These are phyloP conservation scores for Brasenia schreberi DNA, from an alignment of 164 flowering plant species.

Conservation along the genomic window DNA sequence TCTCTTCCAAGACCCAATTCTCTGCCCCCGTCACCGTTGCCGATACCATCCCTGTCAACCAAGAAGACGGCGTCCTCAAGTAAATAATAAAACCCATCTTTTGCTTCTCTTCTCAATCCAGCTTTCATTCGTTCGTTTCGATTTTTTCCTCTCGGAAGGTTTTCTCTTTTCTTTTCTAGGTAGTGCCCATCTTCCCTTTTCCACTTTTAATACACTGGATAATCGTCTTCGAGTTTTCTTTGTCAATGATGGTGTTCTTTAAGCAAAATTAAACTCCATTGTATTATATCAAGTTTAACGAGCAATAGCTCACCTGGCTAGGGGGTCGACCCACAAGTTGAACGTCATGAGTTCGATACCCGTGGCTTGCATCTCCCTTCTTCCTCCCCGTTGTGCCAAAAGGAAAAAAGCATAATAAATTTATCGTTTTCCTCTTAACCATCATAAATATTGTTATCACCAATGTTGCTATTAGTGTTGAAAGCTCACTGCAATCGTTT, in stretches of 20 bases:
- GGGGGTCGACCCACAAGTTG: too few species aligned
- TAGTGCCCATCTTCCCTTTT: neutral
- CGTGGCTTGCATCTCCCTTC: too few species aligned
- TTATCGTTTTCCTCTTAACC: too few species aligned
- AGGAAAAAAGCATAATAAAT: too few species aligned
- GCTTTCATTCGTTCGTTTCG: neutral
- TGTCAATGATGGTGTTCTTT: neutral
- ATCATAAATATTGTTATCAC: too few species aligned
- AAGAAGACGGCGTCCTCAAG: conserved; percentile 89
- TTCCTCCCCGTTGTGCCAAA: too few species aligned
- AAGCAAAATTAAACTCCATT: neutral
- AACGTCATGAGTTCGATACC: too few species aligned
- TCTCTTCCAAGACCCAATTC: conserved; percentile 33
- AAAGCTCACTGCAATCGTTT: too few species aligned
- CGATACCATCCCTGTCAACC: conserved; percentile 66
- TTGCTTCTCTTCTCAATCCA: neutral
- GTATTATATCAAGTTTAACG: neutral
- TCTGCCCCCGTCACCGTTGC: conserved; percentile 71
- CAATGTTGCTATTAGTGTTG: too few species aligned
- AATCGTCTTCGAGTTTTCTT: neutral
- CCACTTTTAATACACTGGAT: neutral
- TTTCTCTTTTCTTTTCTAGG: too few species aligned
- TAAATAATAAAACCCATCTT: conserved; percentile 10
- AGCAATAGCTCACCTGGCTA: too few species aligned
- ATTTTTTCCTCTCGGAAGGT: neutral